Conservation (phyloP, 495 filamentous ascomycete genomes). For the Bathelium albidoporum region DNA sequence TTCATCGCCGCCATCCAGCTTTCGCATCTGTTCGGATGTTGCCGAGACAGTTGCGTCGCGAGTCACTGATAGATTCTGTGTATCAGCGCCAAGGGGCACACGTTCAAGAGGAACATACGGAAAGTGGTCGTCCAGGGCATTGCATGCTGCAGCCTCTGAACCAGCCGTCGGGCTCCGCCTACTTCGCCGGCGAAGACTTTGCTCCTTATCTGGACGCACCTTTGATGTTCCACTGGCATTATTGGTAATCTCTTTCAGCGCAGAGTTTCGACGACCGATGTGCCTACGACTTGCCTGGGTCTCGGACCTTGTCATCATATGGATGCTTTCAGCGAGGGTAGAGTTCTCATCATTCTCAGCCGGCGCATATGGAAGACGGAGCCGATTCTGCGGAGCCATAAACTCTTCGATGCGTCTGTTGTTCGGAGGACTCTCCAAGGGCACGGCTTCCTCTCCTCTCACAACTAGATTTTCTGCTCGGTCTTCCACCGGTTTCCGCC, state of each 20-base stretch:
- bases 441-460: conserved; percentile 8
- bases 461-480: neutral
- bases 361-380: neutral
- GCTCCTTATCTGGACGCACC: neutral
- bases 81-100: conserved; percentile 14
- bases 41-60: neutral
- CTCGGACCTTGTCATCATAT: neutral
- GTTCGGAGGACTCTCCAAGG: conserved; percentile 14
- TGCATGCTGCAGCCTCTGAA: conserved; percentile 4
- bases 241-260: conserved; percentile 13
- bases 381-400: conserved; percentile 4
- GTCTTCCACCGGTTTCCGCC: neutral
- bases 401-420: conserved; percentile 26
- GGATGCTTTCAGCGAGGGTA: neutral
- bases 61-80: conserved; percentile 12
- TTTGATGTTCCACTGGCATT: neutral
- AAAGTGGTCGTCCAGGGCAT: conserved; percentile 12
- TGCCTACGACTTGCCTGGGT: conserved; percentile 9
- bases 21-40: neutral
- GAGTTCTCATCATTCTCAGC: conserved; percentile 7
- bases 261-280: neutral
- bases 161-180: neutral
- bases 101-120: conserved; percentile 23
- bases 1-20: neutral
- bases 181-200: neutral